Evolutionary conservation across 345 rosid genomes (phyloP), one percentile per base, ranked within the genome.

Genomic region (Moringa oleifera): DNA sequence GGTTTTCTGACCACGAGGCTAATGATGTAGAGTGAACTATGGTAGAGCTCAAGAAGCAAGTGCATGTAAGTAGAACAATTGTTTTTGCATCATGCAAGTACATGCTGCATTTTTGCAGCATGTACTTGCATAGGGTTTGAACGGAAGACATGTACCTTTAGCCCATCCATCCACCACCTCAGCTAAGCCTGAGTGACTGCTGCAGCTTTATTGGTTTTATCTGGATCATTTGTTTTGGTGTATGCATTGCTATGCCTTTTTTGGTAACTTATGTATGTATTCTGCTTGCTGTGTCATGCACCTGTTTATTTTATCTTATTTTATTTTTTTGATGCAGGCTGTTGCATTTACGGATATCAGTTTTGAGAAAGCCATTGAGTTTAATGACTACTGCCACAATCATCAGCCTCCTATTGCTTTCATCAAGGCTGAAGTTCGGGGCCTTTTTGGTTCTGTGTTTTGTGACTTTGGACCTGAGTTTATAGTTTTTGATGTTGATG

Each of bases 381-480:
- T 86, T 47, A 66, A 94, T 68, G 96, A 90, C 68, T 88, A 82
- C 65, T 94, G 99, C 71, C 97, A 83, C 72, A 75, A 58, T 70
- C 96, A 85, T 67, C 84, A 85, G 56, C 99, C 99, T 54, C 91
- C 99, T 16, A 88, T 94, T 23, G 70, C 96, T 71, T 94, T 94
- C 73, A 78, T 94, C 70, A 90, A 83, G 78, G 78, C 97, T 66
- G 99, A 90, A 80, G 91, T 90, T 50, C 85, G 96, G 77, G 99
- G 99, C 63, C 93, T 94, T 55, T 94, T 94, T 83, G 99, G 97
- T 61, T 82, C 92, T 15, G 76, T 94, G 31, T 94, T 94, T 76
- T 94, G 99, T 71, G 99, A 94, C 71, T 94, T 94, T 73, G 99
- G 99, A 55, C 93, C 97, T 54, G 85, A 77, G 68, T 94, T 94